Evolutionary conservation across 148 eudicot species (phyloP).

Genomic region (Rhododendron ferrugineum): DNA sequence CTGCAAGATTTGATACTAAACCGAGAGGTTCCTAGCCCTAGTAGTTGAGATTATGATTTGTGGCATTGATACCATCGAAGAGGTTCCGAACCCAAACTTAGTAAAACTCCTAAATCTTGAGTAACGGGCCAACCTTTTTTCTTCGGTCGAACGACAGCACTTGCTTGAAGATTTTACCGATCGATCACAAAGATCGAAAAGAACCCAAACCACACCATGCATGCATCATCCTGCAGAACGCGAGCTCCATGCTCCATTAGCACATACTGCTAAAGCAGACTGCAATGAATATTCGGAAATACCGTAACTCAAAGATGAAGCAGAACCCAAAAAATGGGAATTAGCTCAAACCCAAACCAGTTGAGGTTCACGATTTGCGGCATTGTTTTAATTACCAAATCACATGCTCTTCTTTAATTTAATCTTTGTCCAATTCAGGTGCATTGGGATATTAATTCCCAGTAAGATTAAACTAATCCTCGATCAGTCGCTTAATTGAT

Average conservation of each 20-base stretch:
- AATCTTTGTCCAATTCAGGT: conserved; percentile 5
- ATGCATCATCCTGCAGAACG: too few species aligned
- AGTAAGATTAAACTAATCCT: conserved; percentile 7
- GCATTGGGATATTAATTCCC: conserved; percentile 8
- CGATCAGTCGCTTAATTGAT: neutral
- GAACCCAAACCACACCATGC: too few species aligned
- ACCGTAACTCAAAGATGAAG: neutral
- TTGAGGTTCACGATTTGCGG: neutral
- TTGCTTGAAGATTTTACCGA: too few species aligned
- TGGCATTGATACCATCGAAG: too few species aligned
- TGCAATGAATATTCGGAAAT: neutral
- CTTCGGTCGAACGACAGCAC: too few species aligned
- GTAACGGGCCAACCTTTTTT: too few species aligned
- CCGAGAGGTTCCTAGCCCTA: too few species aligned
- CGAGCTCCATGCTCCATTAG: neutral
- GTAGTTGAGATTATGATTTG: too few species aligned
- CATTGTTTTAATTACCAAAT: neutral
- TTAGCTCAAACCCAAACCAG: neutral
- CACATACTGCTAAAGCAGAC: neutral
- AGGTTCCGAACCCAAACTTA: too few species aligned
- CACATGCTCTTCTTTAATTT: neutral
- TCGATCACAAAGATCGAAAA: too few species aligned
- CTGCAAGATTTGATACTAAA: neutral
- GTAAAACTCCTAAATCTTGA: too few species aligned
- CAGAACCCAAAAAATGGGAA: neutral